Evolutionary conservation across 129 eudicot species (phyloP), one percentile per base, ranked within the genome.

Genomic region (Chrysanthemum seticuspe): DNA sequence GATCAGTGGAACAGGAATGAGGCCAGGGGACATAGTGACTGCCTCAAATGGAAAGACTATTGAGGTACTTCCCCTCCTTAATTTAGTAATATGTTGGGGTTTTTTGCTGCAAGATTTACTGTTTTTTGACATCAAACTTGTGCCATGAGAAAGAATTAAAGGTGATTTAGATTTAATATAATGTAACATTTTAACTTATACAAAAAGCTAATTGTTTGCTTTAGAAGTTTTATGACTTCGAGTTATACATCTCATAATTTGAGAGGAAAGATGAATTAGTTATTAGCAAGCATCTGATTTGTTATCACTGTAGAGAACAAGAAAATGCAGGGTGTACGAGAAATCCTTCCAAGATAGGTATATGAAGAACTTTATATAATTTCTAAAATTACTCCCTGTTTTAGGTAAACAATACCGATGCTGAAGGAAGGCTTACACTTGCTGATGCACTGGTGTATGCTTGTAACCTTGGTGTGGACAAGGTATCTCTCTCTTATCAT

Each of bases 1-100:
- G 99, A 95, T 95, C 29, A 95, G 99, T 82, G 99, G 99, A 68
- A 83, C 99, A 47, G 99, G 99, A 63, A 95, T 95, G 99, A 84
- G 99, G 70, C 99, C 99, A 21, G 99, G 99, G 67, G 99, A 95
- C 50, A 75, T 95, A 60, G 66, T 95, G 74, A 95, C 99, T 21
- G 99, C 97, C 75, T 95, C 97, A 70, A 95, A 95, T 80, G 99
- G 99, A 27, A 90, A 95, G 87, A 95, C 99, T 31, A 95, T 95
- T 52, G 99, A 94, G 97, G 99, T 94, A 63, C 47, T 31, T 31
- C 36, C 36, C 6, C 36, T 31, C 36, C 6, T 31, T 31, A 31
- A 31, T 31, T 31, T 31, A 31, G 36, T 31, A 31, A 31, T 31
- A 31, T 31, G 36, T 31, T 31, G 36, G 36, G 16, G 16, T 0